phyloP scores from a whole-genome alignment of 345 rosid species.

The Euphorbia peplus region DNA sequence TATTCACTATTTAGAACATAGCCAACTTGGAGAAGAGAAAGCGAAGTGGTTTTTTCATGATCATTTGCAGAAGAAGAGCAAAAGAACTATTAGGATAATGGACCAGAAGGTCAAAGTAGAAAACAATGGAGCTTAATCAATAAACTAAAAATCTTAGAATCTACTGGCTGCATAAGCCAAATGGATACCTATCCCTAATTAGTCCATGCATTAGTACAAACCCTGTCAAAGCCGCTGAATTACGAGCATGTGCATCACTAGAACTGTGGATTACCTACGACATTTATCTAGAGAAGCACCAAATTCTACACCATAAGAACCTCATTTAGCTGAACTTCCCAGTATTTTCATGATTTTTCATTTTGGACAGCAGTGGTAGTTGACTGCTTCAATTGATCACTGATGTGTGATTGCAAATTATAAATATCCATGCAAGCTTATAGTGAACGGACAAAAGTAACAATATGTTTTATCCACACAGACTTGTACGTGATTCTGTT shows the following conservation, averaged over 20 bases:
- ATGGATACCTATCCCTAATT: neutral
- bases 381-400: neutral
- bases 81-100: neutral
- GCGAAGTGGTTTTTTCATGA: neutral
- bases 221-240: neutral
- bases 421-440: constrained; percentile 2
- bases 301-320: neutral
- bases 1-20: neutral
- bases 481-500: neutral
- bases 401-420: neutral
- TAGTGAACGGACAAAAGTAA: neutral
- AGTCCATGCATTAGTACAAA: neutral
- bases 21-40: neutral
- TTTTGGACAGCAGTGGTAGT: neutral
- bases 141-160: neutral
- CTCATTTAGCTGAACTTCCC: neutral
- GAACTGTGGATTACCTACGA: neutral
- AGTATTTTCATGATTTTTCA: neutral
- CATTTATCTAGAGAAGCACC: neutral
- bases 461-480: neutral
- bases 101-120: neutral
- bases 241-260: neutral
- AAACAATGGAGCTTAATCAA: no score
- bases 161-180: neutral
- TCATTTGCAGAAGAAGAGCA: neutral